Conservation (phyloP, 1,284 basidiomycete species). For the Lignosus rhinocerotis region DNA sequence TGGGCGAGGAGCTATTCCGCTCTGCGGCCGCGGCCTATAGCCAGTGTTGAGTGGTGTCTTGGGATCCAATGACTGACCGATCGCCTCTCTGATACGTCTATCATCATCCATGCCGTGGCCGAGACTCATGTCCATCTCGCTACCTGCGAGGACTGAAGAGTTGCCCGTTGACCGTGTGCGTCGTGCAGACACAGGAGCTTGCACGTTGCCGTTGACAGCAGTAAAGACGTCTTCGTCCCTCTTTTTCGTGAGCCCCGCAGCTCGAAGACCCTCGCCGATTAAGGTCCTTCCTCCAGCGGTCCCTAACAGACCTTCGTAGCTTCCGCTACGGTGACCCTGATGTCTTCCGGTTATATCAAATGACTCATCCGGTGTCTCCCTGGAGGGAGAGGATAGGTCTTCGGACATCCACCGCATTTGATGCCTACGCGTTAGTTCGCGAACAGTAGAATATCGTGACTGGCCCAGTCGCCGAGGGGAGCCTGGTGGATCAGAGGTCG, state of each 20-base stretch:
- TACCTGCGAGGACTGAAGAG: slow-evolving; percentile 19
- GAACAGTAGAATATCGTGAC: slow-evolving; percentile 45
- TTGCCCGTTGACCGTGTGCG: slow-evolving; percentile 28
- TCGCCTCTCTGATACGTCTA: slow-evolving; percentile 17
- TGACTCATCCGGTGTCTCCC: slow-evolving; percentile 32
- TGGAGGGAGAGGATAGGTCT: slow-evolving; percentile 33
- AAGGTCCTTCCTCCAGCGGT: slow-evolving; percentile 49
- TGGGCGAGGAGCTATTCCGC: slow-evolving; percentile 36
- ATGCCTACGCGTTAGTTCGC: slow-evolving; percentile 46
- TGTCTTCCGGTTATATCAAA: slow-evolving; percentile 33
- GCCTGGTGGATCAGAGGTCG: slow-evolving; percentile 28
- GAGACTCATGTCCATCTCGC: slow-evolving; percentile 17
- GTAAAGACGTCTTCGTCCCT: slow-evolving; percentile 44
- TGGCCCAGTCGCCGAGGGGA: slow-evolving; percentile 34
- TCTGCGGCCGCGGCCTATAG: slow-evolving; percentile 23
- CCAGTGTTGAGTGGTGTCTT: slow-evolving; percentile 27
- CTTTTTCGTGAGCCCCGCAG: slow-evolving; percentile 60
- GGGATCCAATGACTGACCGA: slow-evolving; percentile 23
- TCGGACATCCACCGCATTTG: slow-evolving; percentile 52
- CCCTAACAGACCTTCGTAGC: slow-evolving; percentile 61
- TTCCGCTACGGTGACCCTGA: slow-evolving; percentile 59
- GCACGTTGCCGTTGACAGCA: slow-evolving; percentile 13
- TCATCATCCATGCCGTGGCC: slow-evolving; percentile 6
- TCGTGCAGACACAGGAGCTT: slow-evolving; percentile 13
- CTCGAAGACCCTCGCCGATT: slow-evolving; percentile 67